phyloP scores from a whole-genome alignment of 805 yeast species.

The Metschnikowia henanensis region DNA sequence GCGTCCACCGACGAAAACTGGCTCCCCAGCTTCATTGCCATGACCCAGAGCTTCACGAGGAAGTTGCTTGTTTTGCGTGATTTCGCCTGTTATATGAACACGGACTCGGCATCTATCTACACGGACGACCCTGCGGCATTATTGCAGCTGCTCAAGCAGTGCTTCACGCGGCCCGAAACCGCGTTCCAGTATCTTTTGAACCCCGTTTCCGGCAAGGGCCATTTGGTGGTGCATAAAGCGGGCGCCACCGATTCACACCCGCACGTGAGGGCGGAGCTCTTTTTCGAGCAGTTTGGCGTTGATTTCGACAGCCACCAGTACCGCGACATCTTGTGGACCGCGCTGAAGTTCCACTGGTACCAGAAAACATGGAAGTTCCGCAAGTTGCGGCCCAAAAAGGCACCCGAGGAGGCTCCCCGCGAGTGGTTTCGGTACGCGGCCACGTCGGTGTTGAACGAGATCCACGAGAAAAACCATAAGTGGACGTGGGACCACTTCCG shows the following conservation, averaged over 20 bases:
- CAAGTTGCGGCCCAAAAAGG: slow-evolving; percentile 60
- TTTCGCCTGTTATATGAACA: slow-evolving; percentile 82
- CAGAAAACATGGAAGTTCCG: slow-evolving; percentile 74
- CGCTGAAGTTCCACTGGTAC: slow-evolving; percentile 79
- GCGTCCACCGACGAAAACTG: slow-evolving; percentile 84
- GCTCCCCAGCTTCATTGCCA: slow-evolving; percentile 82
- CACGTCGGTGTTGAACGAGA: slow-evolving; percentile 69
- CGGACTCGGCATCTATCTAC: slow-evolving; percentile 53
- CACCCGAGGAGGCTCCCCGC: slow-evolving; percentile 60
- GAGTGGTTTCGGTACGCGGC: slow-evolving; percentile 87
- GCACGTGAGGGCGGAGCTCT: slow-evolving; percentile 70
- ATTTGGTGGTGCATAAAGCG: slow-evolving; percentile 72
- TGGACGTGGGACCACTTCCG: slow-evolving; percentile 90
- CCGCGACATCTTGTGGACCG: slow-evolving; percentile 74
- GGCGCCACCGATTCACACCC: slow-evolving; percentile 71
- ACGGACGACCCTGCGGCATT: slow-evolving; percentile 50
- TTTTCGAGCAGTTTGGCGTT: slow-evolving; percentile 87
- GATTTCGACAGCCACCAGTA: slow-evolving; percentile 85
- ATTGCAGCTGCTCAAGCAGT: slow-evolving; percentile 45
- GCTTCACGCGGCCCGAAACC: slow-evolving; percentile 34
- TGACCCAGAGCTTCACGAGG: slow-evolving; percentile 63
- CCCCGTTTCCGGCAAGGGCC: slow-evolving; percentile 91
- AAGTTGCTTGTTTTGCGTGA: slow-evolving; percentile 76
- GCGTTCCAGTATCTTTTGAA: slow-evolving; percentile 59
- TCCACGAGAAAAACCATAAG: slow-evolving; percentile 74